Base-by-base conservation (phyloP, 495 filamentous ascomycete genomes). In the Entonaema liquescens region DNA sequence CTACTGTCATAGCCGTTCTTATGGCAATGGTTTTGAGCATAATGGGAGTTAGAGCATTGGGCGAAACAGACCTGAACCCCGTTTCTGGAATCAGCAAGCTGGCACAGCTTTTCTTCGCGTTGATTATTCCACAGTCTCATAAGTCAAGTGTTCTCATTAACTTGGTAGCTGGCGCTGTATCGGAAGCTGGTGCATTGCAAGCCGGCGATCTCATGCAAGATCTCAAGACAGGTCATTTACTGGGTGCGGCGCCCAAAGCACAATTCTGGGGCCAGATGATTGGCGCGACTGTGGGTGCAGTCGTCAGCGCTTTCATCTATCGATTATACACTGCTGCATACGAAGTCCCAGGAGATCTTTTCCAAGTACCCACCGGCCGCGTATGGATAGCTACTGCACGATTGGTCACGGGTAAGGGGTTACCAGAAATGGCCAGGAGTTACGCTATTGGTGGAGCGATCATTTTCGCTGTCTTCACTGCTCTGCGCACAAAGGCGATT, bases 191-290 rank as follows among this genome's bases (percentile, higher is more conserved):
- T 23, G 95, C 95, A 6, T 83, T 97, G 33, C 96, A 99, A 81
- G 96, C 95, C 3, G 95, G 95, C 12, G 95, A 99, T 77, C 89
- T 99, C 76, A 94, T 99, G 92, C 95, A 99, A 73, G 95, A 99
- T 76, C 87, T 99, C 33, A 99, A 99, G 79, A 97, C 95, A 0
- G 95, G 95, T 3, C 93, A 99, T 79, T 82, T 99, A 0, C 85
- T 99, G 3, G 93, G 94, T 13, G 95, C 95, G 8, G 88, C 93
- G 11, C 95, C 96, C 13, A 95, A 91, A 60, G 96, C 96, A 1
- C 95, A 99, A 73, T 98, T 99, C 79, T 97, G 91, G 80, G 95
- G 95, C 1, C 96, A 98, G 76, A 89, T 98, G 19, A 93, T 99
- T 53, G 95, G 95, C 11, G 92, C 89, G 42, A 86, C 92, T 0